A percentile compares a stretch with the other conserved stretches of the same genome.
Evolutionary conservation across 495 filamentous ascomycete genomes (phyloP).

Genomic region (Talaromyces wortmannii): DNA sequence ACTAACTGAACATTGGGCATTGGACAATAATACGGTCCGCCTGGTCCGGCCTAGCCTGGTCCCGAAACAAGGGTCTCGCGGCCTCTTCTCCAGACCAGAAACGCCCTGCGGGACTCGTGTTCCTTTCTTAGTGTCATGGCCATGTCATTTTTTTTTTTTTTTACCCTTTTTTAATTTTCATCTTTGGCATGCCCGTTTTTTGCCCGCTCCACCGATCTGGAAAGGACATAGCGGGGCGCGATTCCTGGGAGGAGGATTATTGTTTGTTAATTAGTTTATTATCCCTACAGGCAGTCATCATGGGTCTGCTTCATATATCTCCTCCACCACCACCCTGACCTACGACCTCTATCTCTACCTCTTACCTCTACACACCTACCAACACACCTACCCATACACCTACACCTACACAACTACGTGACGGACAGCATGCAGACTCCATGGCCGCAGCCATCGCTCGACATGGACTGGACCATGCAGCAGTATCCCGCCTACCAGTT

Average conservation of each 20-base stretch:
- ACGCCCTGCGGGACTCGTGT: background rate
- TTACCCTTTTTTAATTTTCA: background rate
- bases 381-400: too few species aligned
- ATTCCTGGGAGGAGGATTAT: background rate
- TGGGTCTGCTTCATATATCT: too few species aligned
- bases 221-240: background rate
- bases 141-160: background rate
- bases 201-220: conserved; percentile 1
- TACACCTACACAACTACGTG: too few species aligned
- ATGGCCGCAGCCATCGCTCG: conserved; percentile 10
- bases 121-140: background rate
- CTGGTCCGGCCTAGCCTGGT: conserved; percentile 1
- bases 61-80: conserved; percentile 3
- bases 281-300: too few species aligned
- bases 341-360: too few species aligned
- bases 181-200: background rate
- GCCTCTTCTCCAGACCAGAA: background rate
- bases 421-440: background rate
- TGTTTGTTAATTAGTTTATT: too few species aligned
- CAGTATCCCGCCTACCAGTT: background rate
- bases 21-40: background rate
- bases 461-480: conserved; percentile 14
- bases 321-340: too few species aligned
- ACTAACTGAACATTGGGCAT: too few species aligned
- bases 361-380: too few species aligned